Percentiles rank a stretch among this genome's conserved stretches.
phyloP scores from a whole-genome alignment of 148 eudicot genomes.

The Fagopyrum homotropicum region DNA sequence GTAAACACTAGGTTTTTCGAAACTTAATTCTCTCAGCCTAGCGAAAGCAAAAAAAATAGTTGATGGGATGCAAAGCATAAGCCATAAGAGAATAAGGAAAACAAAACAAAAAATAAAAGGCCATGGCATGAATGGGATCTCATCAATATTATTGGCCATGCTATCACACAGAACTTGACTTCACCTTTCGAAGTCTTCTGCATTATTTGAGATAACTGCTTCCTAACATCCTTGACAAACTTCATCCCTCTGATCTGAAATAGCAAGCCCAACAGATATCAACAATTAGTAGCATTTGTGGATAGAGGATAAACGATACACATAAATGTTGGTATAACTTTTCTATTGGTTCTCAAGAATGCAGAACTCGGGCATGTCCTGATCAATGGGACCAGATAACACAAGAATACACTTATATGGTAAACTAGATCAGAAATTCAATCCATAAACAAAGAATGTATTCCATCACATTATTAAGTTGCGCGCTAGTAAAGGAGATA shows the following conservation, averaged over 20 bases:
- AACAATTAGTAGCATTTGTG: not conserved
- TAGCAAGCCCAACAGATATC: conserved; percentile 11
- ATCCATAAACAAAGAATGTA: not conserved
- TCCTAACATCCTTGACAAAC: conserved; percentile 88
- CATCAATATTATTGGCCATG: not conserved
- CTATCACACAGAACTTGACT: not conserved
- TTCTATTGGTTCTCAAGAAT: not conserved
- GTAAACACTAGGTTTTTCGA: not conserved
- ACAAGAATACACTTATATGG: not conserved
- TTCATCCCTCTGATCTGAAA: conserved; percentile 78
- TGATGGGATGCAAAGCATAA: not conserved
- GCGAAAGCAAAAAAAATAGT: not conserved
- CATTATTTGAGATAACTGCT: conserved; percentile 85
- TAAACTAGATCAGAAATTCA: not conserved
- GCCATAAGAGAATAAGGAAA: not conserved
- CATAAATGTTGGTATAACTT: not conserved
- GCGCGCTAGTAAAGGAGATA: not conserved
- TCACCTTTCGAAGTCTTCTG: conserved; percentile 81
- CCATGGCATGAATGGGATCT: not conserved
- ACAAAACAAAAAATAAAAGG: not conserved
- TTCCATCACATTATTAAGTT: not conserved
- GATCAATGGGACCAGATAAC: not conserved
- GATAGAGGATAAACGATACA: not conserved
- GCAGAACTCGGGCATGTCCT: not conserved
- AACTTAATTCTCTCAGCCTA: not conserved